phyloP scores from a whole-genome alignment of 2,329 filamentous ascomycete genomes.

The Macroventuria anomochaeta region DNA sequence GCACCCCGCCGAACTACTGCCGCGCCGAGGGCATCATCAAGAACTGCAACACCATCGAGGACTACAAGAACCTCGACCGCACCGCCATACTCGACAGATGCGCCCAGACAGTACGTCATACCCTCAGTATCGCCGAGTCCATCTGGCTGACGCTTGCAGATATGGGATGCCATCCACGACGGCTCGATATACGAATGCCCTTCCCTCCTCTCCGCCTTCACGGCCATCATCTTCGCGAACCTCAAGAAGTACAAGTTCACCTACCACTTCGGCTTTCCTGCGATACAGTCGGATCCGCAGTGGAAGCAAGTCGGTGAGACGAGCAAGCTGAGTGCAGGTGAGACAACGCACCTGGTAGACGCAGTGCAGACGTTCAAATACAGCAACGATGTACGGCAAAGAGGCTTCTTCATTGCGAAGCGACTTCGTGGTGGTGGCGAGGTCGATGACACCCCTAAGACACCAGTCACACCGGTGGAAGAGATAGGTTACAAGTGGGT shows the following conservation, averaged over 20 bases:
- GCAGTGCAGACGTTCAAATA: slow-evolving; percentile 88
- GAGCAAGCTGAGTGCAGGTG: slow-evolving; percentile 64
- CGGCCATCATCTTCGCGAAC: slow-evolving; percentile 90
- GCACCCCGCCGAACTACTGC: slow-evolving; percentile 59
- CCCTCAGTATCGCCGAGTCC: not conserved
- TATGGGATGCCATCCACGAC: slow-evolving; percentile 97
- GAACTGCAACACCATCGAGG: slow-evolving; percentile 95
- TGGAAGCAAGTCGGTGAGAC: slow-evolving; percentile 65
- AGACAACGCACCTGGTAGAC: slow-evolving; percentile 81
- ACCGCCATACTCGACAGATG: slow-evolving; percentile 76
- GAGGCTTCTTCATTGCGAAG: slow-evolving; percentile 96
- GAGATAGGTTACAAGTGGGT: slow-evolving; percentile 76
- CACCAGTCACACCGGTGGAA: slow-evolving; percentile 59
- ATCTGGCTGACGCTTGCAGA: slow-evolving; percentile 58
- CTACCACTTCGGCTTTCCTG: slow-evolving; percentile 98
- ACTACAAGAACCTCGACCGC: slow-evolving; percentile 87
- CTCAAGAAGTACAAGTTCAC: slow-evolving; percentile 97
- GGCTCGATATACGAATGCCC: slow-evolving; percentile 95
- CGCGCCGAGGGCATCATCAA: slow-evolving; percentile 92
- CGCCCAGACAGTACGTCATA: slow-evolving; percentile 70
- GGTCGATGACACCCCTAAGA: slow-evolving; percentile 49
- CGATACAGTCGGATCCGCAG: slow-evolving; percentile 83
- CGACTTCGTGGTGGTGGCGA: slow-evolving; percentile 58
- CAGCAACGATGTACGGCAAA: slow-evolving; percentile 78
- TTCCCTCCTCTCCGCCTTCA: slow-evolving; percentile 86